Evolutionary conservation across 169 alveolate genomes (phyloP).

Genomic region (Cryptosporidium andersoni): DNA sequence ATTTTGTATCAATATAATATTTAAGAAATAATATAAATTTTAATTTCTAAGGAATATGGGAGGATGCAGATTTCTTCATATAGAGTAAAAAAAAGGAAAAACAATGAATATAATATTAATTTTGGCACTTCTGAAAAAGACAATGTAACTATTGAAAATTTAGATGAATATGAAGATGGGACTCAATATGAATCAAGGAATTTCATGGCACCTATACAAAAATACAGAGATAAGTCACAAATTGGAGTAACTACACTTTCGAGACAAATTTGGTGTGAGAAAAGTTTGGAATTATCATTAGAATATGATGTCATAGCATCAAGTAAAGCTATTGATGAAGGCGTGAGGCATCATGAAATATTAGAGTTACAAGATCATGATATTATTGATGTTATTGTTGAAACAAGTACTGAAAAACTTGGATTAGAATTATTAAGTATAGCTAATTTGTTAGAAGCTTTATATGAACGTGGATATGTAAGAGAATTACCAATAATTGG

Average conservation of each 20-base stretch:
- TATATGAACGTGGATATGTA: constrained; percentile 52
- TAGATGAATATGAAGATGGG: not conserved
- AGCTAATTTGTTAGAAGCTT: constrained; percentile 19
- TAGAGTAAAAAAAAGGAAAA: not conserved
- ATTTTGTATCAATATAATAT: too few species aligned
- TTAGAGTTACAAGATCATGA: constrained; percentile 58
- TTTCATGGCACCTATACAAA: constrained; percentile 28
- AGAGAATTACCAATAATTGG: constrained; percentile 65
- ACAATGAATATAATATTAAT: constrained; percentile 20
- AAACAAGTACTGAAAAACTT: constrained; percentile 34
- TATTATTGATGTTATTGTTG: constrained; percentile 31
- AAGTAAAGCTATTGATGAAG: constrained; percentile 65
- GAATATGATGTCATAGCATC: constrained; percentile 38
- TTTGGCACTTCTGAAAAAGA: constrained; percentile 3
- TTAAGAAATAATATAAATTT: too few species aligned
- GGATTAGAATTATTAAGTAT: constrained; percentile 27
- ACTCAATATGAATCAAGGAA: not conserved
- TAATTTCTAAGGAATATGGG: too few species aligned
- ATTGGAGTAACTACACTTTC: constrained; percentile 62
- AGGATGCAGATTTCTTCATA: not conserved
- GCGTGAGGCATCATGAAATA: constrained; percentile 58
- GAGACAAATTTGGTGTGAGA: constrained; percentile 70
- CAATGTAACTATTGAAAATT: not conserved
- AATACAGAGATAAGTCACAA: constrained; percentile 30
- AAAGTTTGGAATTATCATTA: constrained; percentile 47